Evolutionary conservation across 768 basidiomycete species (phyloP), one percentile per base, ranked within the genome.

Genomic region (Hygrophoropsis aurantiaca): DNA sequence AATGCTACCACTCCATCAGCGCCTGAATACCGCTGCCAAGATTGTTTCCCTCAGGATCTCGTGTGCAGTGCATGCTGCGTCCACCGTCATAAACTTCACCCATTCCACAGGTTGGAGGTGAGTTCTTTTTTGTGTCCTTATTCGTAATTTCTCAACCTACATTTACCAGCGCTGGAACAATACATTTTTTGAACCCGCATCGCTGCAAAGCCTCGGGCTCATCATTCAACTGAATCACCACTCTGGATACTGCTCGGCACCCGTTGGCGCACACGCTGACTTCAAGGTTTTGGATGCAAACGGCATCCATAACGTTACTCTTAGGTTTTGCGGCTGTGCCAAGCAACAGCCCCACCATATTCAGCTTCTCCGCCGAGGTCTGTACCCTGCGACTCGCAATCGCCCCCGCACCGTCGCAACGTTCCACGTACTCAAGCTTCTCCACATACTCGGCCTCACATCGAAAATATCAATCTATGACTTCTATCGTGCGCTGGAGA

Each of bases 391-490:
- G 2, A 55, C 66, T 0, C 40, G 49, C 9, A 46, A 36, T 9
- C 16, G 49, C 6, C 65, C 63, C 1, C 53, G 55, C 34, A 60
- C 64, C 0, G 59, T 57, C 8, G 64, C 66, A 5, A 62, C 64
- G 3, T 58, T 68, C 35, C 19, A 25, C 0, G 40, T 64, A 5
- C 54, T 70, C 1, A 42, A 64, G 4, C 39, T 30, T 8, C 56
- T 57, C n/a, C 42, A 51, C 1, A 39, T 42, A 2, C 24, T 43
- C 11, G 55, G 56, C 2, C 66, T 66, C 34, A 56, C 55, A 24
- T 64, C 58, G 0, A 67, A 69, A 47, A 36, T 50, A 1, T 59
- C 61, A 0, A 52, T 46, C 4, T 67, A 53, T 35, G 59, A 68
- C 11, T 60, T 55, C 36, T 64, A 26, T 65, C 40, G 56, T 7